Percentiles rank a stretch among this genome's conserved stretches.
Evolutionary conservation across 768 basidiomycete genomes (phyloP).

Genomic region (Phanerochaete sordida): DNA sequence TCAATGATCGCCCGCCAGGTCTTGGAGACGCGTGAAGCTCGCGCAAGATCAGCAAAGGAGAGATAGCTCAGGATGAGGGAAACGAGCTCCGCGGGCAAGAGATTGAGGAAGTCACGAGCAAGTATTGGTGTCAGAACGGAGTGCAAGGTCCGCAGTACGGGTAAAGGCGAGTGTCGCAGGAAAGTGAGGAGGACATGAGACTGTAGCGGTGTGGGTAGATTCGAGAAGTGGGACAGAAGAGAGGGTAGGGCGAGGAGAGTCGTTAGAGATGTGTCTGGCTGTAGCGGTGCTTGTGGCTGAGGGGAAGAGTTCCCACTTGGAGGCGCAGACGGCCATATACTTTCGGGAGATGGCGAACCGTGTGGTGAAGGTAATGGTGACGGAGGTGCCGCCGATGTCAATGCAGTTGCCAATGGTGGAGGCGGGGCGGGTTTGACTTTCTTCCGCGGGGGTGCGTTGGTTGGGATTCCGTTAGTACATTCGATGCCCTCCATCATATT

Average conservation of each 20-base stretch:
- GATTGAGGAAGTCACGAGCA: constrained; percentile 90
- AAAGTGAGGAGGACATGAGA: constrained; percentile 93
- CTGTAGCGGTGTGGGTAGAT: constrained; percentile 78
- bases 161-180: constrained; percentile 85
- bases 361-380: constrained; percentile 84
- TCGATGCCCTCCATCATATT: constrained; percentile 76
- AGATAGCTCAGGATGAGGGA: constrained; percentile 86
- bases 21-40: constrained; percentile 84
- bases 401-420: constrained; percentile 55
- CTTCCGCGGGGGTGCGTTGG: constrained; percentile 63
- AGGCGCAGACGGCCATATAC: constrained; percentile 77
- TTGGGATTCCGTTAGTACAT: constrained; percentile 44
- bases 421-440: constrained; percentile 63
- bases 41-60: constrained; percentile 76
- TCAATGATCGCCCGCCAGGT: constrained; percentile 93
- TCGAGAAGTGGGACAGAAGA: constrained; percentile 76
- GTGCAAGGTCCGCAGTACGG: constrained; percentile 86
- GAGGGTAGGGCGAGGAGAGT: constrained; percentile 85
- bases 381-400: constrained; percentile 74
- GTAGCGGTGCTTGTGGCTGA: constrained; percentile 56
- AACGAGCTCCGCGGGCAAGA: constrained; percentile 89
- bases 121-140: constrained; percentile 87
- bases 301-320: constrained; percentile 78
- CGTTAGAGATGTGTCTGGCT: constrained; percentile 78
- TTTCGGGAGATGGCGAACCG: constrained; percentile 75